A percentile compares a stretch with the other conserved stretches of the same genome.
Conservation (phyloP, 2,329 filamentous ascomycete genomes). For the Elsinoe australis region DNA sequence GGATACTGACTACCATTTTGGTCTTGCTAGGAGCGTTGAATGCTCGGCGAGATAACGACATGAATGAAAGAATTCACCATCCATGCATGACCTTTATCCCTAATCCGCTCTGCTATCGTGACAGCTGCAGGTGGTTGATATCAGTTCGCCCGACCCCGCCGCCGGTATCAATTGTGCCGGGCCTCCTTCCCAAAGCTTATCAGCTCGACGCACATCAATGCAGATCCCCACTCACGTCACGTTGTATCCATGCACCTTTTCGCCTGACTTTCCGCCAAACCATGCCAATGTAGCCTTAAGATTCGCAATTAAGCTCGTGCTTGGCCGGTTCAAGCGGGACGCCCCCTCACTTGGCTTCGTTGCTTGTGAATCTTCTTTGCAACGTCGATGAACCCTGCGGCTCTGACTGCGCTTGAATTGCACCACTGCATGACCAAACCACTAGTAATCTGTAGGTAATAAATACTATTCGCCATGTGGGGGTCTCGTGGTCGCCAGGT, state of each 20-base stretch:
- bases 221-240: slow-evolving; percentile 10
- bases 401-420: too few species aligned
- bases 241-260: not conserved
- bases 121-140: not conserved
- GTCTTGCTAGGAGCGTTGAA: not conserved
- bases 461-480: too few species aligned
- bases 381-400: slow-evolving; percentile 8
- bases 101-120: not conserved
- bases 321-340: not conserved
- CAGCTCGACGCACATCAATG: slow-evolving; percentile 7
- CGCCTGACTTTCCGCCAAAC: not conserved
- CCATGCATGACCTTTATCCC: not conserved
- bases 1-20: not conserved
- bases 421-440: too few species aligned
- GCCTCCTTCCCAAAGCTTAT: slow-evolving; percentile 14
- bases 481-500: too few species aligned
- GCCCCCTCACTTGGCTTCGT: slow-evolving; percentile 6
- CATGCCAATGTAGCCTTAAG: not conserved
- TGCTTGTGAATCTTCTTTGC: slow-evolving; percentile 11
- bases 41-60: slow-evolving; percentile 1
- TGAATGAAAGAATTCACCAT: slow-evolving; percentile 4
- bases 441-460: too few species aligned
- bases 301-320: slow-evolving; percentile 3
- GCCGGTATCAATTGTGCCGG: slow-evolving; percentile 7
- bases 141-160: not conserved